Evolutionary conservation across 148 eudicot species (phyloP), one percentile per base, ranked within the genome.

Genomic region (Linanthus parryae): DNA sequence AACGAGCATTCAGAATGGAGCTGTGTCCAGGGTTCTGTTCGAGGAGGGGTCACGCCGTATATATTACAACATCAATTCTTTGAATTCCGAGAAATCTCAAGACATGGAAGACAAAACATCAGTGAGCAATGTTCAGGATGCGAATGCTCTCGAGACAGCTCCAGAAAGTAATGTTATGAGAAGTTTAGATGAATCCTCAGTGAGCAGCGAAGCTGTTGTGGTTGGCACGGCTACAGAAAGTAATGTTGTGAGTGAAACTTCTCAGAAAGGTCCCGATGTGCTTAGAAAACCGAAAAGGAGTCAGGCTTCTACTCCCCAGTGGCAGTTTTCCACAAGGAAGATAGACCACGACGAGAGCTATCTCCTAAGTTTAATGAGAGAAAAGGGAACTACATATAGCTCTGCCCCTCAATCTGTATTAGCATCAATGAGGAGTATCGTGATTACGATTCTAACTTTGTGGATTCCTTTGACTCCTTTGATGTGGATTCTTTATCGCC

Each of bases 401-500:
- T 94, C 96, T 36, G 83, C 95, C 23, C 99, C 96, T 66, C 96
- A 72, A 47, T 94, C 99, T 12, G 76, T 56, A 12, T 39, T 94
- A n/a, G n/a, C n/a, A n/a, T n/a, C n/a, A n/a, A n/a, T 48, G 29
- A 48, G 34, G 34, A 80, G 64, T 74, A 58, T 82, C 60, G 48
- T 94, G 67, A 61, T 85, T 44, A 88, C 99, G 39, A 52, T 88
- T 36, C 56, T 94, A 56, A 65, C 91, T 45, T 66, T 94, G 27
- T 94, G 99, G 99, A 74, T 91, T 27, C 99, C 99, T 8, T 56
- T 94, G 65, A 69, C 82, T 47, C 96, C 96, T 19, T 64, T 94
- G 5, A 88, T 94, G 95, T 94, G 96, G 96, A 69, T 82, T 44
- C 78, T 94, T 36, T 80, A 88, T 58, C 95, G 99, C 25, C 99